Evolutionary conservation across 1,284 basidiomycete species (phyloP).

Genomic region (Apiotrichum mycotoxinovorans): DNA sequence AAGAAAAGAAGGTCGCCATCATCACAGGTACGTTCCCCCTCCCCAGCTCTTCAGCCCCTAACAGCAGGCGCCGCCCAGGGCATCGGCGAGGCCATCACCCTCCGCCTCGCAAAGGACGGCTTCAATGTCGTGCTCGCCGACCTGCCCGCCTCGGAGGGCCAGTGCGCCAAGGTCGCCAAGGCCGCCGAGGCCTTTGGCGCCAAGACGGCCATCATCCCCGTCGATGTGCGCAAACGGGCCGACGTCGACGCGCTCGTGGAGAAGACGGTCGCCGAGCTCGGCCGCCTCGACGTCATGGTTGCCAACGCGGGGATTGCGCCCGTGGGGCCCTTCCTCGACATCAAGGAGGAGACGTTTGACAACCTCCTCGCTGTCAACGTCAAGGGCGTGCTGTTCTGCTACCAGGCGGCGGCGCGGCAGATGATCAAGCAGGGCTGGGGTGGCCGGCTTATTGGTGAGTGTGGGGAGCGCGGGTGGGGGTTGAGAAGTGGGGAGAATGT

Average conservation of each 20-base stretch:
- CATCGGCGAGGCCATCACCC: constrained; percentile 50
- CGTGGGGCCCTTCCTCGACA: constrained; percentile 43
- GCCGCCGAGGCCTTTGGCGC: constrained; percentile 37
- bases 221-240: constrained; percentile 39
- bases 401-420: constrained; percentile 51
- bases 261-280: constrained; percentile 42
- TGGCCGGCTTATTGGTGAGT: constrained; percentile 53
- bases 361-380: constrained; percentile 44
- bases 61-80: not conserved
- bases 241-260: constrained; percentile 40
- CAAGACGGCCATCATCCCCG: constrained; percentile 34
- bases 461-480: constrained; percentile 4
- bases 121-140: constrained; percentile 51
- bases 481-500: too few species aligned
- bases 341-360: constrained; percentile 43
- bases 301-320: constrained; percentile 52
- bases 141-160: constrained; percentile 6
- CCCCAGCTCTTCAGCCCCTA: too few species aligned
- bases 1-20: not conserved
- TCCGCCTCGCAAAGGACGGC: constrained; percentile 52
- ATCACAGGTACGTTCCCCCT: not conserved
- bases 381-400: constrained; percentile 47
- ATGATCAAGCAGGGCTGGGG: constrained; percentile 54
- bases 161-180: constrained; percentile 35
- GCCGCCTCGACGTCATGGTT: constrained; percentile 46